Base-by-base conservation (phyloP, 2,329 filamentous ascomycete genomes). In the Talaromyces sp. region DNA sequence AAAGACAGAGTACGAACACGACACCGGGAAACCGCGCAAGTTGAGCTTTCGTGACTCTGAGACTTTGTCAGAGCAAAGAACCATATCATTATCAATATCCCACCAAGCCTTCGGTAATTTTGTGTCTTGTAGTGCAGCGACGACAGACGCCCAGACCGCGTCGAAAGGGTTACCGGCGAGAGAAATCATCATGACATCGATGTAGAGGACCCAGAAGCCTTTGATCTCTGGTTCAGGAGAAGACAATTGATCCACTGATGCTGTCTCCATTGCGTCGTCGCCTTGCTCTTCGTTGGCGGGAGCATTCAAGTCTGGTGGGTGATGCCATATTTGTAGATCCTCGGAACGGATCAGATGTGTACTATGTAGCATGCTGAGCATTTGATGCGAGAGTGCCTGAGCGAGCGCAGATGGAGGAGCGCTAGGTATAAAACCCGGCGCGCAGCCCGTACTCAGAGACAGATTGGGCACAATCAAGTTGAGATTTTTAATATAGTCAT, bases 141-240 rank as follows among this genome's bases (percentile, higher is more conserved):
- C 77, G 0, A 96, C 84, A 13, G 92, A 89, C 0, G 90, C 86
- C 93, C 94, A 98, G 0, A 92, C 92, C 0, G 92, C 91, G 73
- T 99, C 94, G 69, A 98, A 93, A 1, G 92, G 87, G 72, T 95
- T 96, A 6, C 94, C 94, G 69, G 97, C 93, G 59, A 97, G 87
- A 0, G 92, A 96, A 70, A 99, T 89, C 79, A 97, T 95, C 73
- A 97, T 86, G n/a, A 97, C 84, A 74, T 98, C 94, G 69, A 99
- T 91, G 78, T 97, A 97, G 22, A 99, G 86, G 10, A 91, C 89
- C 95, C 94, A 99, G 77, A 96, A 98, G 0, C 90, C 95, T 75
- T 91, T 94, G 11, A 94, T 78, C 68, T 87, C 83, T 8, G 76
- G 75, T 47, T 72, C 69, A 14, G 77, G 72, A 2, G 69, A 54